Percentiles rank a stretch among this genome's conserved stretches.
These are phyloP conservation scores for Amylostereum chailletii DNA, from an alignment of 1,284 basidiomycete genomes.

Conservation along the genomic window DNA sequence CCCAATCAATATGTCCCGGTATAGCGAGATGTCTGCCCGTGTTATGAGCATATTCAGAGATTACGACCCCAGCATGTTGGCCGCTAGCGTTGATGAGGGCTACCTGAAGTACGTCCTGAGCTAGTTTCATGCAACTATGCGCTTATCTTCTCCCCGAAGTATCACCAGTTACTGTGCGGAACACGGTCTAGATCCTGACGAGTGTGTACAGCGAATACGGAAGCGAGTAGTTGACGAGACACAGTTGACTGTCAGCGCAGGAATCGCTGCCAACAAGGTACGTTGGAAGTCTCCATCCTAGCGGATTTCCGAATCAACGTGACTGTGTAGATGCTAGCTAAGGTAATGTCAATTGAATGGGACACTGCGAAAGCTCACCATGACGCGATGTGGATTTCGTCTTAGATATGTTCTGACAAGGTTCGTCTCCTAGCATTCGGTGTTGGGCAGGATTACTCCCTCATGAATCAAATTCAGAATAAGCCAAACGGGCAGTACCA, in stretches of 20 bases:
- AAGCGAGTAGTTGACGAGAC: slow-evolving; percentile 67
- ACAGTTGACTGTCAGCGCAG: slow-evolving; percentile 86
- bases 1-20: slow-evolving; percentile 53
- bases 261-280: slow-evolving; percentile 84
- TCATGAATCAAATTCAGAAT: slow-evolving; percentile 41
- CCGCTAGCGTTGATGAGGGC: slow-evolving; percentile 83
- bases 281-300: slow-evolving; percentile 9
- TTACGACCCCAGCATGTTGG: slow-evolving; percentile 77
- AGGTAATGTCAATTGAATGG: slow-evolving; percentile 32
- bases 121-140: background rate
- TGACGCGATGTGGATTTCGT: slow-evolving; percentile 1
- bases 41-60: slow-evolving; percentile 63
- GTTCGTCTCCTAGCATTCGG: slow-evolving; percentile 21
- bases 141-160: slow-evolving; percentile 26
- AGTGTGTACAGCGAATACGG: slow-evolving; percentile 76
- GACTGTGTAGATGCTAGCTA: slow-evolving; percentile 51
- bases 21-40: slow-evolving; percentile 61
- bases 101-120: slow-evolving; percentile 66
- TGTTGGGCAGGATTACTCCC: background rate
- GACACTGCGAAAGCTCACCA: background rate
- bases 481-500: slow-evolving; percentile 91
- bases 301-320: slow-evolving; percentile 6
- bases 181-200: slow-evolving; percentile 56
- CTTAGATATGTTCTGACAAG: slow-evolving; percentile 88
- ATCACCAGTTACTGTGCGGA: slow-evolving; percentile 71